Evolutionary conservation across 768 basidiomycete genomes (phyloP), one percentile per base, ranked within the genome.

Genomic region (Trametes cubensis): DNA sequence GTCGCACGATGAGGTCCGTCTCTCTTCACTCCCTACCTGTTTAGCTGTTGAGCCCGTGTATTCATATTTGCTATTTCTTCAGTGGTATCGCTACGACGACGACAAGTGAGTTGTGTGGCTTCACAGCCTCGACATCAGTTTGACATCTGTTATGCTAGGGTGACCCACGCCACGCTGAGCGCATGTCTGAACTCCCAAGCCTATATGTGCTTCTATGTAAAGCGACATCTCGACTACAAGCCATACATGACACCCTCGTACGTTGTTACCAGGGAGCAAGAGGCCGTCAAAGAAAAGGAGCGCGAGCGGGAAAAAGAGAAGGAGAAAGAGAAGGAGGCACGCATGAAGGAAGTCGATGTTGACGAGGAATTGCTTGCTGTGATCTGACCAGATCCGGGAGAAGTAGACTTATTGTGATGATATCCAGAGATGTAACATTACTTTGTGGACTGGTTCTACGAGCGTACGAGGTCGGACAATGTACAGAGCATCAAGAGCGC

Each of bases 131-230:
- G 46, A 45, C 54, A 53, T 26, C 58, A 41, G 39, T 46, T 55
- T 57, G 58, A 58, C 49, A 52, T 42, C 52, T 20, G 28, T 40
- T 15, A 25, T 25, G 46, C 46, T 55, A 90, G 89, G 74, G 92
- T 95, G 11, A 86, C 86, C 0, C 82, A 81, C 21, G 85, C 93
- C 13, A 88, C 79, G 25, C 79, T 95, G 21, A 79, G 82, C 8
- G 81, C 82, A 0, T 90, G 89, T 57, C 79, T 95, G 44, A 77
- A 73, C 25, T 92, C 93, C 20, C 81, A 85, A 51, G 89, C 92
- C 6, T 96, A 96, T 74, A 95, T 96, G 94, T 92, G 93, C 64
- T 95, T 95, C 77, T 97, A 96, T 71, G 92, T 94, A 63, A 95
- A 95, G 74, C 85, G 91, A 13, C 85, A 92, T 63, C 78, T 95